Evolutionary conservation across 768 basidiomycete genomes (phyloP).

Genomic region (Suillus weaverae): DNA sequence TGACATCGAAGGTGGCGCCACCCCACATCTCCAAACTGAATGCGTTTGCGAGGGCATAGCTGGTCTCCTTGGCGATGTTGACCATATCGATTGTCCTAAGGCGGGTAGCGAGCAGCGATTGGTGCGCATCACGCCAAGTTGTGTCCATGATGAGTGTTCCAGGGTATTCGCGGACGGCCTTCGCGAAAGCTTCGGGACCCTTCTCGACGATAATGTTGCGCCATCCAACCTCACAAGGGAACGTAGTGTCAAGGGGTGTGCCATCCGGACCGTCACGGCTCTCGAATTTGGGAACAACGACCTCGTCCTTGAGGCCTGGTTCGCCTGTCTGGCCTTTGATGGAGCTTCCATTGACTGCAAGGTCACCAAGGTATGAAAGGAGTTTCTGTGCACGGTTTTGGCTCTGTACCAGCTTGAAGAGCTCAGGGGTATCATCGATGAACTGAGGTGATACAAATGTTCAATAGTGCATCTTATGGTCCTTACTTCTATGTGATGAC

Average conservation of each 20-base stretch:
- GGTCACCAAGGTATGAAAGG: constrained; percentile 93
- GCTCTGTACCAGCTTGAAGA: constrained; percentile 97
- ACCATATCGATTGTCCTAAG: constrained; percentile 96
- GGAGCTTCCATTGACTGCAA: constrained; percentile 96
- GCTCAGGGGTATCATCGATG: constrained; percentile 99
- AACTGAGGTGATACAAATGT: constrained; percentile 53
- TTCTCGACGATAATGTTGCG: constrained; percentile 98
- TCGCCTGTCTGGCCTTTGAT: constrained; percentile 97
- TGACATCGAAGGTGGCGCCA: constrained; percentile 97
- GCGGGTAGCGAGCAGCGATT: constrained; percentile 94
- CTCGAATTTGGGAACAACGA: constrained; percentile 77
- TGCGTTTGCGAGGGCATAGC: constrained; percentile 90
- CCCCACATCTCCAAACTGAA: constrained; percentile 99
- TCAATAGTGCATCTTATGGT: not conserved
- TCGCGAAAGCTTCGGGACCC: constrained; percentile 97
- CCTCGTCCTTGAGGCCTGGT: constrained; percentile 89
- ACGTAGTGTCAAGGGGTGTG: constrained; percentile 70
- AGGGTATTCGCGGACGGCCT: constrained; percentile 94
- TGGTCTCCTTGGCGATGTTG: constrained; percentile 98
- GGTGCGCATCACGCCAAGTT: constrained; percentile 99
- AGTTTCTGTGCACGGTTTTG: constrained; percentile 99
- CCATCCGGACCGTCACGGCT: constrained; percentile 78
- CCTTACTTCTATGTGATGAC: constrained; percentile 22
- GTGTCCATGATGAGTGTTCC: constrained; percentile 98
- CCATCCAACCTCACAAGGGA: constrained; percentile 91